phyloP scores from a whole-genome alignment of 176 grass and related monocot genomes.

The Zea luxurians region DNA sequence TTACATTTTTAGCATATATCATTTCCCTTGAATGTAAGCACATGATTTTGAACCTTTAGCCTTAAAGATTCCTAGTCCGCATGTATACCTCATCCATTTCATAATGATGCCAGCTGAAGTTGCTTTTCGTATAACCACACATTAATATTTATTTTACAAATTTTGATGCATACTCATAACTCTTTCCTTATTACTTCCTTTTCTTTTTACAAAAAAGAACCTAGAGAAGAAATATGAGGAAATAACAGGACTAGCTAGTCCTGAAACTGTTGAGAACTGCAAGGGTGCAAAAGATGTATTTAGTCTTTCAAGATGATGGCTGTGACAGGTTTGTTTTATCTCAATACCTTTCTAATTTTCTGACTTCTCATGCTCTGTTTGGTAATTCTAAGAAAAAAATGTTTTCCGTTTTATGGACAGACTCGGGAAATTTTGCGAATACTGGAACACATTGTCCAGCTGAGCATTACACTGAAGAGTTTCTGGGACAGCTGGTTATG shows the following conservation, averaged over 20 bases:
- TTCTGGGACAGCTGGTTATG: constrained; percentile 24
- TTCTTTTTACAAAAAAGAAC: constrained; percentile 41
- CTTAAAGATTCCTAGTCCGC: constrained; percentile 16
- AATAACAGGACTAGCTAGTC: constrained; percentile 60
- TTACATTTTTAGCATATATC: constrained; percentile 6
- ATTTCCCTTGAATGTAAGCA: constrained; percentile 13
- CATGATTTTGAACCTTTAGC: background rate
- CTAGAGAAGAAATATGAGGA: constrained; percentile 82
- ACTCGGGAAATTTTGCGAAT: constrained; percentile 32
- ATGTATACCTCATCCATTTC: constrained; percentile 5
- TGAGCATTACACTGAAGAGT: constrained; percentile 23
- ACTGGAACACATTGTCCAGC: background rate
- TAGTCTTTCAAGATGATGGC: constrained; percentile 53
- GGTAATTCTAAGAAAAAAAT: constrained; percentile 14
- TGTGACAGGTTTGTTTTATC: constrained; percentile 36
- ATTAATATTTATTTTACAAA: constrained; percentile 10
- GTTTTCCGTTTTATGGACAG: constrained; percentile 30
- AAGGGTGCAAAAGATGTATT: constrained; percentile 47
- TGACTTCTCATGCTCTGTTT: constrained; percentile 14
- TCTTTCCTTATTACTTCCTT: background rate
- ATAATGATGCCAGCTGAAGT: constrained; percentile 8
- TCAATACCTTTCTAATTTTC: constrained; percentile 12
- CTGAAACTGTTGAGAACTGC: constrained; percentile 72
- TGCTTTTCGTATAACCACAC: background rate
- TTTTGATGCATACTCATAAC: constrained; percentile 26